Evolutionary conservation across 176 grass and related monocot genomes (phyloP), one percentile per base, ranked within the genome.

Genomic region (Leersia perrieri): DNA sequence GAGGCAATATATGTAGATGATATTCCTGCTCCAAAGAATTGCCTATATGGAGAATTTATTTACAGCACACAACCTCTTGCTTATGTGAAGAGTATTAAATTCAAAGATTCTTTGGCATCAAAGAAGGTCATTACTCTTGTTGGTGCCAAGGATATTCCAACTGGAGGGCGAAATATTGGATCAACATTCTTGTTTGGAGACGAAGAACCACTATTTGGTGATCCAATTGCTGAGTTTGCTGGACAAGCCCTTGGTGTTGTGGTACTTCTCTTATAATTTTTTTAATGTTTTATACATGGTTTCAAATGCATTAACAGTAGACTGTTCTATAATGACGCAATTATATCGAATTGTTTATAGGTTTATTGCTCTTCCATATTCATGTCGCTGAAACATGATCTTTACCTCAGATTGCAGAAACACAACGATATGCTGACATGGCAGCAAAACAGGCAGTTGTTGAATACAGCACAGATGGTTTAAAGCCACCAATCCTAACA

Each of bases 1-100:
- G 94, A 97, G 82, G 91, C 89, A 1, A 40, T 97, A 29, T 97
- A 97, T 85, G 91, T 97, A 22, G 94, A 97, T 80, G 94, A 97
- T 73, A 86, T 91, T 85, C 82, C 87, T 63, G 22, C 81, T 63
- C 94, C 94, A 58, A 94, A 88, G 22, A 85, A 97, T 58, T 93
- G 91, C 35, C 87, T 97, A 1, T 70, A 88, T 39, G 91, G 89
- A 70, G 94, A 93, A 85, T 97, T 92, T 83, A 77, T 97, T 78
- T 97, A 94, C 60, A 97, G 89, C 82, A 69, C 91, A 36, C 69
- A 62, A 45, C 89, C 94, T 30, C 77, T 90, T 70, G 89, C 94
- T 83, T 72, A 82, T 80, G 82, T 94, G 32, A 88, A 83, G 58
- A 84, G 76, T 44, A 92, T 97, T 63, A 77, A 79, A 22, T 92